A percentile compares a stretch with the other conserved stretches of the same genome.
phyloP scores from a whole-genome alignment of 257 asterid species.

The Ophiorrhiza pumila region DNA sequence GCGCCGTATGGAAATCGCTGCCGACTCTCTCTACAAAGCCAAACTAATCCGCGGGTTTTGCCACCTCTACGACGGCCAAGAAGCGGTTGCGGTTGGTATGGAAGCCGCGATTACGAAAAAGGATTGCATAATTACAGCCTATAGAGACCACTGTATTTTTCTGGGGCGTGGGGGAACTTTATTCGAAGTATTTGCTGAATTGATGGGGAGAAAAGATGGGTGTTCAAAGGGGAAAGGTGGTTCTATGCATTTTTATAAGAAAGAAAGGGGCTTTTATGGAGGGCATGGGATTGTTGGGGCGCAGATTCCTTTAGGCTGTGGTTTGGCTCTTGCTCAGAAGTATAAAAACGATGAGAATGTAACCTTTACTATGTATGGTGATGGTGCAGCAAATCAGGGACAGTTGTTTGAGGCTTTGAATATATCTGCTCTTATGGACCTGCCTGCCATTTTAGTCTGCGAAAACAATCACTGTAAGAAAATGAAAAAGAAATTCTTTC shows the following conservation, averaged over 20 bases:
- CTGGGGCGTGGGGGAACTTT: constrained; percentile 80
- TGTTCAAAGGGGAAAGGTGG: constrained; percentile 96
- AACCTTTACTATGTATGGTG: constrained; percentile 85
- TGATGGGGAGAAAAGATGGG: constrained; percentile 90
- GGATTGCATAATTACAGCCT: constrained; percentile 25
- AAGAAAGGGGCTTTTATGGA: constrained; percentile 80
- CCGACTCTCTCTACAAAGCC: constrained; percentile 93
- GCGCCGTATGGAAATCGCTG: constrained; percentile 98
- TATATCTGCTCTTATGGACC: constrained; percentile 97
- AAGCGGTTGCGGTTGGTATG: constrained; percentile 92
- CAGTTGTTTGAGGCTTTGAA: constrained; percentile 95
- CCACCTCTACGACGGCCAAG: constrained; percentile 95
- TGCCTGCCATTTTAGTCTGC: constrained; percentile 94
- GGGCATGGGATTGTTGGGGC: constrained; percentile 99
- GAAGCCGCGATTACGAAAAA: constrained; percentile 71
- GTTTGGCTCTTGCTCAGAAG: constrained; percentile 96
- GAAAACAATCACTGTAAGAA: constrained; percentile 95
- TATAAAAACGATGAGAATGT: constrained; percentile 77
- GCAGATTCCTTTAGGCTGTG: constrained; percentile 85
- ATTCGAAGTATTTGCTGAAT: constrained; percentile 60
- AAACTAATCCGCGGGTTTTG: constrained; percentile 93
- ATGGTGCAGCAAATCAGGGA: constrained; percentile 98
- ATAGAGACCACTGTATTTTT: constrained; percentile 25
- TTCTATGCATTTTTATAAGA: constrained; percentile 93
- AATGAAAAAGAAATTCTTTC: neutral